phyloP scores from a whole-genome alignment of 1,284 basidiomycete genomes.

The Sanghuangporus weigelae region DNA sequence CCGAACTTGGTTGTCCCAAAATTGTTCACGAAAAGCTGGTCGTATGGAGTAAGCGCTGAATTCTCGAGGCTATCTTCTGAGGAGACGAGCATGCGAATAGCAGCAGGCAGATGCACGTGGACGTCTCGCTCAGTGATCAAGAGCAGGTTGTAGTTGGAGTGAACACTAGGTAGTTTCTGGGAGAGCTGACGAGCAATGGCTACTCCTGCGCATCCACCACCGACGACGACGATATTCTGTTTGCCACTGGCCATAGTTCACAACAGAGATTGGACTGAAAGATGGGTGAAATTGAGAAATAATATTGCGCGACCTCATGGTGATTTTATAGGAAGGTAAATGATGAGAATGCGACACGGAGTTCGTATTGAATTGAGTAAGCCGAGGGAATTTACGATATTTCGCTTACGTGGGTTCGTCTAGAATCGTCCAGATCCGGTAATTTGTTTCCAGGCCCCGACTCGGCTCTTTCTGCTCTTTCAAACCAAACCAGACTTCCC shows the following conservation, averaged over 20 bases:
- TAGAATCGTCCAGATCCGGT: not conserved
- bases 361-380: not conserved
- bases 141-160: slow-evolving; percentile 29
- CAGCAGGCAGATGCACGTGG: slow-evolving; percentile 30
- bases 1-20: slow-evolving; percentile 44
- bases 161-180: slow-evolving; percentile 26
- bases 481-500: too few relatives aligned
- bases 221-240: slow-evolving; percentile 34
- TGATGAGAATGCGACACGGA: too few relatives aligned
- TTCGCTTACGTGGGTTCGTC: not conserved
- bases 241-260: slow-evolving; percentile 17
- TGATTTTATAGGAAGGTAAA: not conserved
- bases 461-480: not conserved
- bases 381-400: not conserved
- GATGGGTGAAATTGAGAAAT: not conserved
- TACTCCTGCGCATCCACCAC: slow-evolving; percentile 32
- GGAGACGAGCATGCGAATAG: slow-evolving; percentile 31
- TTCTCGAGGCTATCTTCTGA: slow-evolving; percentile 30
- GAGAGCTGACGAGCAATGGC: slow-evolving; percentile 29
- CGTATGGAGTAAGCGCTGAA: slow-evolving; percentile 31
- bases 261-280: not conserved
- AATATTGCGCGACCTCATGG: not conserved
- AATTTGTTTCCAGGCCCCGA: not conserved
- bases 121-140: slow-evolving; percentile 33
- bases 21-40: slow-evolving; percentile 32